Evolutionary conservation across 2,329 filamentous ascomycete genomes (phyloP).

Genomic region (Fusarium xyrophilum): DNA sequence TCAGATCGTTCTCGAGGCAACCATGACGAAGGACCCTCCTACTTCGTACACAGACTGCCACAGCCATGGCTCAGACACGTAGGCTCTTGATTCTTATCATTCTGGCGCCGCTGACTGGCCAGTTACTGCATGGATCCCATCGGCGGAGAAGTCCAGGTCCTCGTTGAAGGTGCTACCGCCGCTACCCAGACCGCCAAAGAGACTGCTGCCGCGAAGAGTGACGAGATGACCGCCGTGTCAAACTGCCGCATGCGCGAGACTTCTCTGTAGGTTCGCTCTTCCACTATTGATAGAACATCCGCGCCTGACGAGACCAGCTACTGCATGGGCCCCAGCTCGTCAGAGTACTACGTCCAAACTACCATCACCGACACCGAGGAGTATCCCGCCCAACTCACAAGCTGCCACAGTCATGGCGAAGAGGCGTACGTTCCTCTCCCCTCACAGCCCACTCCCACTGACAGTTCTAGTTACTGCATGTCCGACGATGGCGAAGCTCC

Average conservation of each 20-base stretch:
- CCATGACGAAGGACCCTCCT: constrained; percentile 27
- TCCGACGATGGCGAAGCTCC: constrained; percentile 31
- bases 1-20: constrained; percentile 27
- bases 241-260: constrained; percentile 51
- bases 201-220: constrained; percentile 7
- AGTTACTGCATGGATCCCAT: constrained; percentile 39
- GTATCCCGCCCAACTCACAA: constrained; percentile 66
- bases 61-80: constrained; percentile 33
- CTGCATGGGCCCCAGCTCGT: constrained; percentile 51
- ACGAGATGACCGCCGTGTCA: constrained; percentile 47
- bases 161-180: constrained; percentile 21
- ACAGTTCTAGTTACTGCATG: constrained; percentile 31
- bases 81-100: neutral
- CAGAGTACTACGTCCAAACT: constrained; percentile 53
- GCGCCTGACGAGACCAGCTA: constrained; percentile 35
- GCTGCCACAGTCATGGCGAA: constrained; percentile 66
- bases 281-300: accelerated
- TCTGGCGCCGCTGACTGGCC: neutral
- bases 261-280: constrained; percentile 44
- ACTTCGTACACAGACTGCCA: constrained; percentile 39
- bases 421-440: constrained; percentile 55
- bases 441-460: accelerated
- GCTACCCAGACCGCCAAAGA: constrained; percentile 14
- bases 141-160: constrained; percentile 37
- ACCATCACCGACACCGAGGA: constrained; percentile 61